These are phyloP conservation scores for Trichoderma endophyticum DNA, from an alignment of 2,329 filamentous ascomycete species.

Conservation along the genomic window DNA sequence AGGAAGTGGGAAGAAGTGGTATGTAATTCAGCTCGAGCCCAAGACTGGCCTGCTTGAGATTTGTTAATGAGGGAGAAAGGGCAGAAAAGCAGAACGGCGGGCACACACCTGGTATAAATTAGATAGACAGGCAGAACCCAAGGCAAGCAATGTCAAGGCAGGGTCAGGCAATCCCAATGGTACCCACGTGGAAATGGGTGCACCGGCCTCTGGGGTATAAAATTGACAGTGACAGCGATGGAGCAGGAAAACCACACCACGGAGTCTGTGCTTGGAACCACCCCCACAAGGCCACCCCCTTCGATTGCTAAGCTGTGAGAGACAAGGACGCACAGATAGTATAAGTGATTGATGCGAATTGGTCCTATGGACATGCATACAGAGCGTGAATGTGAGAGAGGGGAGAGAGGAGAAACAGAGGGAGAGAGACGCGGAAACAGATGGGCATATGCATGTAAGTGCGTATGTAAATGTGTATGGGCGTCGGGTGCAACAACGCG, in stretches of 20 bases:
- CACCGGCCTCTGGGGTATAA: conserved; percentile 14
- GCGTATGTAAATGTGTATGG: neutral
- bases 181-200: conserved; percentile 12
- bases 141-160: conserved; percentile 6
- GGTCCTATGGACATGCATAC: neutral
- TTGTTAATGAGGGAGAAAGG: conserved; percentile 3
- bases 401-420: neutral
- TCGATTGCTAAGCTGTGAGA: neutral
- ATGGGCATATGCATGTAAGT: neutral
- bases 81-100: neutral
- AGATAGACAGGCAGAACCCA: neutral
- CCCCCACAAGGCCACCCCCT: neutral
- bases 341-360: neutral
- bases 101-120: conserved; percentile 5
- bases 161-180: conserved; percentile 7
- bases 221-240: conserved; percentile 14
- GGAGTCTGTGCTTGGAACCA: conserved; percentile 10
- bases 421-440: neutral
- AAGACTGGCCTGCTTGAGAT: neutral
- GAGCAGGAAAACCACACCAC: conserved; percentile 12
- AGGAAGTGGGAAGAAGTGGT: neutral
- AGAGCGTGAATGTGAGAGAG: neutral
- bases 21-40: neutral
- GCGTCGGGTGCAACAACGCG: neutral
- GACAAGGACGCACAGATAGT: neutral